Conservation (phyloP, 352 stramenopile species). For the Globisporangium spiculum region DNA sequence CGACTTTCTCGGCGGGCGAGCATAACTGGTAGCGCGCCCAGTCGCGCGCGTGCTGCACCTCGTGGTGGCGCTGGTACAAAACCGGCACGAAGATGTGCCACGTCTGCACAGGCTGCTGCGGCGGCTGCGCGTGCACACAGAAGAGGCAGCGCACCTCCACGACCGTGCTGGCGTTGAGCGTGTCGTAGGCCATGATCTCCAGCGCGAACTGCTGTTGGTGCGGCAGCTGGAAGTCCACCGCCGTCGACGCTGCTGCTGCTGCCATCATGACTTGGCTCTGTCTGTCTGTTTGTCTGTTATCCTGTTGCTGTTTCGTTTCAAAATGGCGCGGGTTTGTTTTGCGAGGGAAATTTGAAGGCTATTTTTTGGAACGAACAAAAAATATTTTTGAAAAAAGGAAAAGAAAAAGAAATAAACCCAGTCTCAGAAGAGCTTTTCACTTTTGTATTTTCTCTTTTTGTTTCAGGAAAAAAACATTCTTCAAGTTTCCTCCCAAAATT, state of each 20-base stretch:
- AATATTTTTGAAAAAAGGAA: no score
- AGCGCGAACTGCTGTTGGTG: conserved; percentile 2
- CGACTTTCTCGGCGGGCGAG: background rate
- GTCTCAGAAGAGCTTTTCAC: no score
- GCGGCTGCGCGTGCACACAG: background rate
- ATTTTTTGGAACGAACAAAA: no score
- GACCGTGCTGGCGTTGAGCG: background rate
- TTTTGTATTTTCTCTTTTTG: no score
- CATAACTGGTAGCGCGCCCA: background rate
- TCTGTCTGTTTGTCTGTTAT: no score
- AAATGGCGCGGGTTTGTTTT: no score
- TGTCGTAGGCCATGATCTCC: background rate
- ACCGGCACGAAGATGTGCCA: conserved; percentile 2
- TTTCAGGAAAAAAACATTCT: no score
- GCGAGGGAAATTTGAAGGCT: no score
- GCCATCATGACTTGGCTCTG: no score
- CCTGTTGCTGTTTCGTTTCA: no score
- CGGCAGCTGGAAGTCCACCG: background rate
- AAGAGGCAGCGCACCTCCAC: conserved; percentile 1
- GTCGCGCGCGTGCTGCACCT: background rate
- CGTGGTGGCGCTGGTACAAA: conserved; percentile 4
- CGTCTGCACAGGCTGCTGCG: background rate
- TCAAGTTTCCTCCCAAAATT: no score
- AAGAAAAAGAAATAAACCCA: no score
- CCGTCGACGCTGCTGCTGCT: background rate